Evolutionary conservation across 257 asterid genomes (phyloP), one percentile per base, ranked within the genome.

Genomic region (Leonotis leonurus): DNA sequence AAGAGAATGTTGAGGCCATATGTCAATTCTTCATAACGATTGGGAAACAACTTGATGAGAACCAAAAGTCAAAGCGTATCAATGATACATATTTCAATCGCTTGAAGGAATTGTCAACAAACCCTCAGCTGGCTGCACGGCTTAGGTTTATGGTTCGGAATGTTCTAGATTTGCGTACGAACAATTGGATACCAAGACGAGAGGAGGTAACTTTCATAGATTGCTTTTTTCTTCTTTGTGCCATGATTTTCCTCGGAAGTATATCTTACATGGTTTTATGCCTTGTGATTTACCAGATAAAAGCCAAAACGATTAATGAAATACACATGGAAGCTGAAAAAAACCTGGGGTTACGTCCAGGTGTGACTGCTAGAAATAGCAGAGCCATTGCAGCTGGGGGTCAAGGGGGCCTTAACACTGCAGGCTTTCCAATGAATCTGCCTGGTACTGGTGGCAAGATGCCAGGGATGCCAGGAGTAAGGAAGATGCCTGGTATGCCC

Each of bases 391-490:
- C 81, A 57, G 64, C 90, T 55, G 84, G 85, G 64, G 65, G 77
- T 37, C 93, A 76, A 69, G 97, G 90, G 26, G 71, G 60, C 61
- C 58, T 78, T 24, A 74, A 85, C 65, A 88, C 97, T 17, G 72
- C 81, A 33, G 95, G 90, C 40, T 77, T 75, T 78, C 87, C 94
- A 16, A 70, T 85, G 72, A 89, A 78, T 65, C 86, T 90, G 3
- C 90, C 95, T 30, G 97, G 97, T 41, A 32, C 84, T 43, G 97
- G 95, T 54, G 96, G 99, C 33, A 87, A 89, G 96, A 89, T 89
- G 95, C 97, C 99, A 0, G 99, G 99, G 58, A 89, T 83, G 96
- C 99, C 99, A 0, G 97, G 97, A 52, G 65, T 80, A 36, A 81
- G 96, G 73, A 92, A 81, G 78, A 80, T 92, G 90, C 86, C 96